These are phyloP conservation scores for Saprolegnia parasitica DNA, from an alignment of 352 stramenopile genomes.

Conservation along the genomic window DNA sequence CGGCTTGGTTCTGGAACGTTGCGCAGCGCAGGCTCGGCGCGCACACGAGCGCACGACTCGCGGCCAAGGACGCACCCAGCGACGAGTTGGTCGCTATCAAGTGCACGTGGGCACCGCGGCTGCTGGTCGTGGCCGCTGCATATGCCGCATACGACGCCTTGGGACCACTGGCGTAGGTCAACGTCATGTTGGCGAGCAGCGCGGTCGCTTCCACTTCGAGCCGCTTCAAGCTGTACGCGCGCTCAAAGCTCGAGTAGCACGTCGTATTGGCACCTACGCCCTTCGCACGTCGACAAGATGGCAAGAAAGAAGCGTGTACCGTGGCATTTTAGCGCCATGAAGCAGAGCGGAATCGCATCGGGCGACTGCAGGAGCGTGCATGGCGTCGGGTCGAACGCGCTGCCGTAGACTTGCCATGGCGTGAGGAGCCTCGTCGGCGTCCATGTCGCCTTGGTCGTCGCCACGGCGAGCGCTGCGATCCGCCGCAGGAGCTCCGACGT, in stretches of 20 bases:
- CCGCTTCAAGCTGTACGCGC: neutral
- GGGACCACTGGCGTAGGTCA: neutral
- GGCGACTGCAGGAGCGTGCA: neutral
- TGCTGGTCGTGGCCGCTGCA: neutral
- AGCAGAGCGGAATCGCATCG: constrained; percentile 1
- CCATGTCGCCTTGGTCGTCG: neutral
- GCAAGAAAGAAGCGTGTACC: neutral
- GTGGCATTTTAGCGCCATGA: neutral
- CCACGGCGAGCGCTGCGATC: neutral
- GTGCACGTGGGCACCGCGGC: neutral
- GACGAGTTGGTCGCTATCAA: neutral
- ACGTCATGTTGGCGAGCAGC: neutral
- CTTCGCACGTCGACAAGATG: neutral
- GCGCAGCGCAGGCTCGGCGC: neutral
- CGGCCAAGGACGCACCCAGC: neutral
- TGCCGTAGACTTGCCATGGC: constrained; percentile 8
- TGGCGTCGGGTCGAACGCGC: neutral
- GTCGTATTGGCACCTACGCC: neutral
- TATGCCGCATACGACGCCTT: neutral
- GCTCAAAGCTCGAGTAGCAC: constrained; percentile 6
- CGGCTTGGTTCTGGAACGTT: neutral
- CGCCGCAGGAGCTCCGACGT: neutral
- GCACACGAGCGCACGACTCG: neutral
- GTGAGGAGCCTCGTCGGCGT: neutral
- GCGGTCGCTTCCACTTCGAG: neutral